Evolutionary conservation across 257 asterid species (phyloP), one percentile per base, ranked within the genome.

Genomic region (Jacaranda mimosifolia): DNA sequence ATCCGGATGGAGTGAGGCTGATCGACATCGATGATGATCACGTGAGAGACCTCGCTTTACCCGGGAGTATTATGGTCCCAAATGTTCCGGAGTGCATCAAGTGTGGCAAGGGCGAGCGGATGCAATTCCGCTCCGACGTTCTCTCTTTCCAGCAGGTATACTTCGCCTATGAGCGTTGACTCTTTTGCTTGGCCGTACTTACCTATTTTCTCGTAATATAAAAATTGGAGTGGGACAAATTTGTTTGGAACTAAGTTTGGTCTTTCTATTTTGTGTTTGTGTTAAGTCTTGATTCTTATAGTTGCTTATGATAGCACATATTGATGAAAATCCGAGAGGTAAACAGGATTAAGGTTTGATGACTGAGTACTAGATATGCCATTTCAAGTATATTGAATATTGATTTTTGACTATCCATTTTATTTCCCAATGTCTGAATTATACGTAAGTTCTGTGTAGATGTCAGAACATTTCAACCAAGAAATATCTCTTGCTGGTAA

Each of bases 381-480:
- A 13, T 26, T 32, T 18, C 17, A 35, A 60, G 66, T 57, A 49
- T 12, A 5, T 49, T n/a, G n/a, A n/a, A n/a, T n/a, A n/a, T n/a
- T 51, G 18, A 8, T 60, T 60, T 9, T 7, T 32, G 43, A 60
- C 9, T 1, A 14, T 26, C 17, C 11, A 1, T 60, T 60, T 60
- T 9, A 3, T 10, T 4, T 59, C 15, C 3, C 19, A 26, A 5
- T 60, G 17, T 60, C 1, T 17, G 36, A 26, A 3, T 1, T 51
- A 13, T 46, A 19, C 58, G 36, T 58, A 35, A 18, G 26, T 56
- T 58, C 59, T 10, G 39, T 65, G 36, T 63, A 86, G 90, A 86
- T 86, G 90, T 83, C 87, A 3, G 87, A 81, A 60, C 84, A 79
- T 32, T 86, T 86, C 72, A 86, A 86, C 84, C 90, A 83, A 56